These are phyloP conservation scores for Agaricus subrufescens DNA, from an alignment of 768 basidiomycete genomes.

Conservation along the genomic window DNA sequence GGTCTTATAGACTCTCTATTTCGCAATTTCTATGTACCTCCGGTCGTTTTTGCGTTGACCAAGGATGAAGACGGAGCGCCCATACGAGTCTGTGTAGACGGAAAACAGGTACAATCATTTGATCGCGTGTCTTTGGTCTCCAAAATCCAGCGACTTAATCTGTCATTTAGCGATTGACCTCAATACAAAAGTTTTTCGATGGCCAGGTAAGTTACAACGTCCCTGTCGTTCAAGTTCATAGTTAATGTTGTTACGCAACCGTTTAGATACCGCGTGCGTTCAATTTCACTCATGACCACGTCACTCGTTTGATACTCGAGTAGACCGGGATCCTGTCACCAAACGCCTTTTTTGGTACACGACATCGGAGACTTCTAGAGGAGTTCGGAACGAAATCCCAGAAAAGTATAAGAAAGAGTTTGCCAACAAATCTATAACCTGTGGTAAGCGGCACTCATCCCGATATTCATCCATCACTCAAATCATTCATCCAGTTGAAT, in stretches of 20 bases:
- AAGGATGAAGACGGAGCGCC: slow-evolving; percentile 51
- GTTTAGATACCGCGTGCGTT: slow-evolving; percentile 51
- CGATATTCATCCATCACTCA: not conserved
- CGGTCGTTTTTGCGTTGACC: slow-evolving; percentile 67
- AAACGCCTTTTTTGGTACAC: slow-evolving; percentile 66
- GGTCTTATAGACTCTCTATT: slow-evolving; percentile 75
- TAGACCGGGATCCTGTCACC: slow-evolving; percentile 53
- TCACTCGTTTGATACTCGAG: not conserved
- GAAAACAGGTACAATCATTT: slow-evolving; percentile 67
- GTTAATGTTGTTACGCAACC: not conserved
- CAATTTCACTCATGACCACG: not conserved
- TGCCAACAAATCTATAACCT: slow-evolving; percentile 54
- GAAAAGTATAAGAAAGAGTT: slow-evolving; percentile 47
- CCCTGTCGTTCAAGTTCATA: slow-evolving; percentile 14
- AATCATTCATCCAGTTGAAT: too few relatives aligned
- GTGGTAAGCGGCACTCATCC: slow-evolving; percentile 40
- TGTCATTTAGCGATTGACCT: slow-evolving; percentile 56
- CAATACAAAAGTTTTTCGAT: slow-evolving; percentile 72
- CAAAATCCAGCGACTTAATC: not conserved
- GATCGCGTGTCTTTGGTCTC: not conserved
- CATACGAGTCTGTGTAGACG: slow-evolving; percentile 68
- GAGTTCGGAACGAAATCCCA: slow-evolving; percentile 47
- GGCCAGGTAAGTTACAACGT: slow-evolving; percentile 52
- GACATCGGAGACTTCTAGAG: slow-evolving; percentile 38
- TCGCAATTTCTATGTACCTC: slow-evolving; percentile 75